Conservation (phyloP, 2,329 filamentous ascomycete genomes). For the Graphiopsis chlorocephala region DNA sequence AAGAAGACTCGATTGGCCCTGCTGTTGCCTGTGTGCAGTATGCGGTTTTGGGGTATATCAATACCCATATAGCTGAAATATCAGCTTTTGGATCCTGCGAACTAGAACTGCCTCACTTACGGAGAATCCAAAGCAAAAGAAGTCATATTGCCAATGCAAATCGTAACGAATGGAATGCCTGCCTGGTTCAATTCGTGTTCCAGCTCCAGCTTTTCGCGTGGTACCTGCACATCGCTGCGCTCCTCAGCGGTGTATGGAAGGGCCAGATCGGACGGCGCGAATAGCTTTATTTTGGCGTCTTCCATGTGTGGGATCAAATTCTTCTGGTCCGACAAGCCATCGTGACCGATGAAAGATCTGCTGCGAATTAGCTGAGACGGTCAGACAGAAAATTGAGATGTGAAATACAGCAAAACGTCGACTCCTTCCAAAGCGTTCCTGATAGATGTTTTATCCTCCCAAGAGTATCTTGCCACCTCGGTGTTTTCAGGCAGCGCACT, state of each 20-base stretch:
- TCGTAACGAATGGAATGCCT: not conserved
- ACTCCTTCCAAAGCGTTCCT: not conserved
- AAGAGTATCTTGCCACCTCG: not conserved
- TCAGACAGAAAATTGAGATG: not conserved
- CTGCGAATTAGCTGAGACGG: not conserved
- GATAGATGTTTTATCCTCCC: not conserved
- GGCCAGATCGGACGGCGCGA: slow-evolving; percentile 2
- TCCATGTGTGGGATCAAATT: not conserved
- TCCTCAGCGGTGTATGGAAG: slow-evolving; percentile 1
- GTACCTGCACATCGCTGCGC: not conserved
- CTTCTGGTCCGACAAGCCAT: not conserved
- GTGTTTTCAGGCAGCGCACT: not conserved
- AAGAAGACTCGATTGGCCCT: not conserved
- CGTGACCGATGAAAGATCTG: not conserved
- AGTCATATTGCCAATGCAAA: slow-evolving; percentile 5
- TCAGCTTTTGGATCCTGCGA: not conserved
- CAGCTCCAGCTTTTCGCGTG: not conserved
- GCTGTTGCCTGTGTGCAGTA: not conserved
- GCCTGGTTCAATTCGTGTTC: not conserved
- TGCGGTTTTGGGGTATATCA: slow-evolving; percentile 1
- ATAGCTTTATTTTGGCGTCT: not conserved
- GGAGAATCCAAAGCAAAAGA: slow-evolving; percentile 2
- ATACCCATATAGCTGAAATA: not conserved
- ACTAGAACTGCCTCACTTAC: not conserved
- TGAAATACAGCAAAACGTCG: not conserved